Evolutionary conservation across 2,329 filamentous ascomycete genomes (phyloP).

Genomic region (Ceratocystiopsis brevicomis): DNA sequence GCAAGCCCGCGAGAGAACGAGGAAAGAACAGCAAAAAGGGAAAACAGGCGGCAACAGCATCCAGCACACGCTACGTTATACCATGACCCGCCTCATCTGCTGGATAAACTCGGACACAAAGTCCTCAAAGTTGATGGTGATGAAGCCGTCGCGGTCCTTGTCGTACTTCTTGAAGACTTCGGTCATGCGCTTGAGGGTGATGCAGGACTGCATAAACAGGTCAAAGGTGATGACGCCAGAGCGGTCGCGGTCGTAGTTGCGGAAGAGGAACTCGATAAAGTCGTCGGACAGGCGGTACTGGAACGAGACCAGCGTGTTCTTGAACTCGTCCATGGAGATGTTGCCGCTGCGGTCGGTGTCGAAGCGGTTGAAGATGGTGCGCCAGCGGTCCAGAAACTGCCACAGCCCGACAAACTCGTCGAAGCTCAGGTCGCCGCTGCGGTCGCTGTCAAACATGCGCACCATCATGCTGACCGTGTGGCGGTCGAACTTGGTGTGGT

Average conservation of each 20-base stretch:
- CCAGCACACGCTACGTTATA: no score
- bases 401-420: slow-evolving; percentile 92
- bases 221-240: slow-evolving; percentile 68
- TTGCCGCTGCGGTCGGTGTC: slow-evolving; percentile 73
- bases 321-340: slow-evolving; percentile 74
- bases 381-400: slow-evolving; percentile 90
- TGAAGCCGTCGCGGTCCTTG: slow-evolving; percentile 86
- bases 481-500: slow-evolving; percentile 81
- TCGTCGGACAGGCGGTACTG: slow-evolving; percentile 73
- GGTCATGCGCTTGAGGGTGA: slow-evolving; percentile 93
- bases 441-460: slow-evolving; percentile 93
- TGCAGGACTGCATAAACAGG: slow-evolving; percentile 93
- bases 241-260: slow-evolving; percentile 64
- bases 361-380: slow-evolving; percentile 85
- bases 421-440: slow-evolving; percentile 75
- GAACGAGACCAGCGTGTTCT: slow-evolving; percentile 77
- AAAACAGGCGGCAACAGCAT: no score
- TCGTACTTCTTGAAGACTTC: slow-evolving; percentile 99
- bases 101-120: slow-evolving; percentile 52
- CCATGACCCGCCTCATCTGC: slow-evolving; percentile 27
- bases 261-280: slow-evolving; percentile 73
- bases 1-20: no score
- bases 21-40: no score
- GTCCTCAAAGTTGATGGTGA: slow-evolving; percentile 66
- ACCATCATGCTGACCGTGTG: slow-evolving; percentile 99